These are phyloP conservation scores for Metschnikowia gruessii DNA, from an alignment of 805 yeast species.

Conservation along the genomic window DNA sequence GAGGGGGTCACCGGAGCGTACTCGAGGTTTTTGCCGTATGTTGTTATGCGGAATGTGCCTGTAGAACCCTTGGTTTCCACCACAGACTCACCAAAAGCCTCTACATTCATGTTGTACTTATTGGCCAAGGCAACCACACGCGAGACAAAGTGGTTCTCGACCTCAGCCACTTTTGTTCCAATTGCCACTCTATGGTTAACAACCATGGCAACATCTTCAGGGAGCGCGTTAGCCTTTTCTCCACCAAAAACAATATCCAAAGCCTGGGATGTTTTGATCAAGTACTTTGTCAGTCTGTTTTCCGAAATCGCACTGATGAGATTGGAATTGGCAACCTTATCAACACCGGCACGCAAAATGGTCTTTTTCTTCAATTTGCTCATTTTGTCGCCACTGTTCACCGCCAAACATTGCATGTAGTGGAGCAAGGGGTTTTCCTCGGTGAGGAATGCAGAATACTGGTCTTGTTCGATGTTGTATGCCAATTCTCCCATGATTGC, in stretches of 20 bases:
- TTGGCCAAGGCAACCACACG: conserved; percentile 26
- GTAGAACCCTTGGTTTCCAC: conserved; percentile 1
- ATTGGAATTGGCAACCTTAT: conserved; percentile 32
- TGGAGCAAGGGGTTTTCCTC: conserved; percentile 58
- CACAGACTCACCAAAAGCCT: conserved; percentile 14
- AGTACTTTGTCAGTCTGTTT: conserved; percentile 25
- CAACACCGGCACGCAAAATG: conserved; percentile 36
- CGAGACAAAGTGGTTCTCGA: conserved; percentile 25
- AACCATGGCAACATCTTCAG: conserved; percentile 29
- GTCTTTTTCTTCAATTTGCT: conserved; percentile 25
- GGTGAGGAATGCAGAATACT: conserved; percentile 47
- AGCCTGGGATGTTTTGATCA: conserved; percentile 35
- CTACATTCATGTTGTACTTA: conserved; percentile 15
- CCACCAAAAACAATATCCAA: conserved; percentile 36
- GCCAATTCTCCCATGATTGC: conserved; percentile 67
- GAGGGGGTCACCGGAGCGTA: conserved; percentile 18
- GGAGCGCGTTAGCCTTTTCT: conserved; percentile 40
- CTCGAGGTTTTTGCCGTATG: conserved; percentile 10
- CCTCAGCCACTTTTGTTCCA: conserved; percentile 27
- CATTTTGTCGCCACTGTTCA: conserved; percentile 34
- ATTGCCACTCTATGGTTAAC: conserved; percentile 38
- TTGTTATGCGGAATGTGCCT: conserved; percentile 8
- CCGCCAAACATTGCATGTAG: conserved; percentile 61
- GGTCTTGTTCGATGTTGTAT: conserved; percentile 53
- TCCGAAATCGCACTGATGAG: conserved; percentile 21